Conservation (phyloP, 106 monocot species). For the Dactylorhiza incarnata region DNA sequence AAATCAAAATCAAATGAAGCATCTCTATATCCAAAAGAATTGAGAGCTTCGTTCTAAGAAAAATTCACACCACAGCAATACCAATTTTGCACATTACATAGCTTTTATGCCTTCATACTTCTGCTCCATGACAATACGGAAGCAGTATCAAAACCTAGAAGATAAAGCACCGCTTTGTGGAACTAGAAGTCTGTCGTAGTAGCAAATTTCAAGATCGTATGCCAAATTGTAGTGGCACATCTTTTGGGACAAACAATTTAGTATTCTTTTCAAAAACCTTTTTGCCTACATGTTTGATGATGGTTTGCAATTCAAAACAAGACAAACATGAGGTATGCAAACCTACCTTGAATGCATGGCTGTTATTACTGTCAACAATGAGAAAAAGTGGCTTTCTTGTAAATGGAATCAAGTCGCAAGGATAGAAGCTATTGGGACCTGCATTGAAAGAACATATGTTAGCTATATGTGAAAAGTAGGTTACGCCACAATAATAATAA, state of each 20-base stretch:
- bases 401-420: slow-evolving; percentile 88
- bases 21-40: too few relatives aligned
- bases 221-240: background rate
- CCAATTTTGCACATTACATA: too few relatives aligned
- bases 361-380: slow-evolving; percentile 71
- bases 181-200: background rate
- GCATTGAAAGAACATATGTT: slow-evolving; percentile 11
- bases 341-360: slow-evolving; percentile 88
- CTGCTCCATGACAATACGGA: too few relatives aligned
- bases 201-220: background rate
- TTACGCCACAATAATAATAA: background rate
- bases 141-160: background rate
- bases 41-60: too few relatives aligned
- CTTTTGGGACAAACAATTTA: background rate
- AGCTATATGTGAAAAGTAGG: background rate
- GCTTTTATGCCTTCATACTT: too few relatives aligned
- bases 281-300: background rate
- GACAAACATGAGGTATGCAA: background rate
- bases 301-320: background rate
- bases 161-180: background rate
- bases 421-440: slow-evolving; percentile 74
- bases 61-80: too few relatives aligned
- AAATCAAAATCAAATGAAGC: too few relatives aligned
- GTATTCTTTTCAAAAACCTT: background rate
- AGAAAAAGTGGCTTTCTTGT: slow-evolving; percentile 91